A percentile compares a stretch with the other conserved stretches of the same genome.
Evolutionary conservation across 352 stramenopile species (phyloP).

Genomic region (Phytophthora quininea): DNA sequence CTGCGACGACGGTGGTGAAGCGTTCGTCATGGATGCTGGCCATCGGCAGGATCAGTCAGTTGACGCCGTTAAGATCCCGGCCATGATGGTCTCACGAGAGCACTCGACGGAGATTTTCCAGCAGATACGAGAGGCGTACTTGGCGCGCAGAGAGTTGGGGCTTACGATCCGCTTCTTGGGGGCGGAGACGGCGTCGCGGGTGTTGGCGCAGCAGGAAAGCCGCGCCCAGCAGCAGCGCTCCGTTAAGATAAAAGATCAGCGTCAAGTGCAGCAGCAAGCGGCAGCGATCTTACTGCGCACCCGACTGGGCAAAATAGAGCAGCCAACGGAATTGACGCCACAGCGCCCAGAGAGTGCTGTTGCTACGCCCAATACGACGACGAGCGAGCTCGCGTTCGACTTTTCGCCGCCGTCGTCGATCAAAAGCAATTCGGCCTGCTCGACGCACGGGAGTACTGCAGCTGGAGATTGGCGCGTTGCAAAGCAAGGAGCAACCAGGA

Average conservation of each 20-base stretch:
- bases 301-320: constrained; percentile 38
- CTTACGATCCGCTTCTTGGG: constrained; percentile 69
- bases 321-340: constrained; percentile 1
- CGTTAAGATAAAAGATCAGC: constrained; percentile 35
- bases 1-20: constrained; percentile 30
- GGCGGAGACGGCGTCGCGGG: constrained; percentile 50
- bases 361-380: constrained; percentile 21
- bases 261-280: constrained; percentile 53
- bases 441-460: constrained; percentile 6
- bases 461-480: not conserved
- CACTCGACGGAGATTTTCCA: constrained; percentile 59
- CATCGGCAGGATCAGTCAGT: constrained; percentile 29
- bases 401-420: constrained; percentile 20
- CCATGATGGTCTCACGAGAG: constrained; percentile 61
- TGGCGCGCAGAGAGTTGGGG: constrained; percentile 46
- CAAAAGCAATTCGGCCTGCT: constrained; percentile 14
- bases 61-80: constrained; percentile 51
- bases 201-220: constrained; percentile 58
- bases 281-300: constrained; percentile 57
- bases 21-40: constrained; percentile 80
- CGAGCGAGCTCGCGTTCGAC: constrained; percentile 21
- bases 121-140: constrained; percentile 49
- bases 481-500: constrained; percentile 20
- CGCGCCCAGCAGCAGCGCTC: constrained; percentile 30
- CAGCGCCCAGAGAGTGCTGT: constrained; percentile 11